Evolutionary conservation across 2,329 filamentous ascomycete genomes (phyloP), one percentile per base, ranked within the genome.

Genomic region (Amauroascus verrucosus): DNA sequence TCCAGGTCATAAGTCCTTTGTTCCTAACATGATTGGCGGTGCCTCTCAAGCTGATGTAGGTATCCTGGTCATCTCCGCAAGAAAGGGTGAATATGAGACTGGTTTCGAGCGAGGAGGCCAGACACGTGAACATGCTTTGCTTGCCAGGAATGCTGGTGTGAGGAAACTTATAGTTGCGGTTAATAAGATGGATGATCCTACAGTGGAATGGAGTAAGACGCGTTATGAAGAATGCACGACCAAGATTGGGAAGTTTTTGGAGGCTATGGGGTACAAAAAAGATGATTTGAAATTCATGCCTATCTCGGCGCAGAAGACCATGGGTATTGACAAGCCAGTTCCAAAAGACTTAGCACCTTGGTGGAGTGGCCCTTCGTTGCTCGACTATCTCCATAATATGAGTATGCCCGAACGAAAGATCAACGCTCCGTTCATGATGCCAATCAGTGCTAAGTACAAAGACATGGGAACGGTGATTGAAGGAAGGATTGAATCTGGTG

Each of bases 341-440:
- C 82, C 88, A 18, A 83, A 85, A 66, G 84, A 83, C 1, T 60
- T 88, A 2, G 83, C 81, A 38, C 80, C 87, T 7, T 98, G 89
- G 88, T 94, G 88, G 67, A 78, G 87, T 38, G 89, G 90, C 0
- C 91, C 91, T 8, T 93, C 90, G 18, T 80, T 98, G 45, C 83
- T 98, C 18, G 91, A 97, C 71, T 96, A 90, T 71, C 82, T 98
- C n/a, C 91, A 96, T 68, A 77, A 81, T 66, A 96, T 97, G 88
- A 83, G 85, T 64, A 83, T 91, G 11, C 80, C 96, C 37, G 91
- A 98, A 70, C 88, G 93, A 63, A 98, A 97, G 77, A 73, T 96
- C 63, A 95, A 95, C 63, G 93, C 93, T 1, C 91, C 93, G 8
- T 97, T 98, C 78, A 97, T 98, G 93, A 96, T 98, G 90, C 87